These are phyloP conservation scores for Chytridium lagenaria DNA, from an alignment of 371 early-diverging fungal species.

Conservation along the genomic window DNA sequence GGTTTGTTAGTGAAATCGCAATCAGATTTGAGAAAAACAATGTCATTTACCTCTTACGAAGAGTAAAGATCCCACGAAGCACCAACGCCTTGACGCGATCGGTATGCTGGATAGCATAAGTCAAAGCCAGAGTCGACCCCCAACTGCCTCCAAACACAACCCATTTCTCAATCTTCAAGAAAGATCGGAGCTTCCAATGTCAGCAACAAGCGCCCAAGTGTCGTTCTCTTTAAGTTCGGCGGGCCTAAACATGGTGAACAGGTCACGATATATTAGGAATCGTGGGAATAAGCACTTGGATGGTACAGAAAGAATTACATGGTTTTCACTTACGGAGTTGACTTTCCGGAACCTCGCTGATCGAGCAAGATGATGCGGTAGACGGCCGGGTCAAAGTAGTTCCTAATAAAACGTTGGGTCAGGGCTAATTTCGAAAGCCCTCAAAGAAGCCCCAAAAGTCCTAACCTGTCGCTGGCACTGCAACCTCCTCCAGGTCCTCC, in stretches of 20 bases:
- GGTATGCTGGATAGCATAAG: conserved; percentile 67
- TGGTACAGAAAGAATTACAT: not conserved
- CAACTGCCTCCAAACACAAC: conserved; percentile 69
- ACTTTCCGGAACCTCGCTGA: conserved; percentile 70
- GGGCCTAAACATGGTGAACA: not conserved
- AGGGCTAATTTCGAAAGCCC: no score
- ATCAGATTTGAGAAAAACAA: not conserved
- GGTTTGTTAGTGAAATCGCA: not conserved
- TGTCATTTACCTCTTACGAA: conserved; percentile 41
- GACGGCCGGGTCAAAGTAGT: conserved; percentile 65
- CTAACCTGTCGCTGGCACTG: conserved; percentile 44
- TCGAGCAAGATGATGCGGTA: conserved; percentile 68
- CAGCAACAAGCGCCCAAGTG: conserved; percentile 62
- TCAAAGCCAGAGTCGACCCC: conserved; percentile 57
- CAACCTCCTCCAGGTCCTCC: conserved; percentile 67
- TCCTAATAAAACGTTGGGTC: no score
- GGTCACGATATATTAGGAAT: not conserved
- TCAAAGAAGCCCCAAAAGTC: not conserved
- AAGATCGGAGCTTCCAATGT: conserved; percentile 60
- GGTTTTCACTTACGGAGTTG: conserved; percentile 53
- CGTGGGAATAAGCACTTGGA: conserved; percentile 7
- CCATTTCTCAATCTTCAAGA: conserved; percentile 66
- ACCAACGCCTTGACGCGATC: conserved; percentile 64
- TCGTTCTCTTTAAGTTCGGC: conserved; percentile 39
- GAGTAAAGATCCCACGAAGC: conserved; percentile 68